Conservation (phyloP, 768 basidiomycete species). For the Daedaleopsis sinensis region DNA sequence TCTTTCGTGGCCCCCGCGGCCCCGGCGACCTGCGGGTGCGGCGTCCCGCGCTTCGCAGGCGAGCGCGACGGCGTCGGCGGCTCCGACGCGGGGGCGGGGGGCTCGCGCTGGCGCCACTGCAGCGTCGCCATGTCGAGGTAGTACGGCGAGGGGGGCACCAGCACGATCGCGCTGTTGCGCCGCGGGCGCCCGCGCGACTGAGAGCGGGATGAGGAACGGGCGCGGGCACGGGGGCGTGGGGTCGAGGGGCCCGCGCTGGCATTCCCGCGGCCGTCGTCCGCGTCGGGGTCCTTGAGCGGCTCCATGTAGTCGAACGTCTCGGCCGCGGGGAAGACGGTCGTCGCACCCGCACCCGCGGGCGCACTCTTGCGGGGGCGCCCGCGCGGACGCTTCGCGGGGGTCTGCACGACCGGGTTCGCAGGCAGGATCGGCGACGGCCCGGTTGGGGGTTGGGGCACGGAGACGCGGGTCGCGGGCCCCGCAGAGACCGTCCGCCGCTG, state of each 20-base stretch:
- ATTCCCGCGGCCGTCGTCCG: background rate
- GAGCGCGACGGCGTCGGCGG: background rate
- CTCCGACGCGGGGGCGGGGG: background rate
- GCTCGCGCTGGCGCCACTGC: conserved; percentile 12
- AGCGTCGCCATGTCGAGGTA: conserved; percentile 15
- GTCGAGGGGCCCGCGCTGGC: background rate
- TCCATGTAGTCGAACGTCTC: conserved; percentile 9
- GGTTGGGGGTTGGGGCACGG: background rate
- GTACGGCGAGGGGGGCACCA: background rate
- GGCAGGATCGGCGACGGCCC: background rate
- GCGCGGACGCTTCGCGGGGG: conserved; percentile 3
- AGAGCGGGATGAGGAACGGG: background rate
- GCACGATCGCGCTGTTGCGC: conserved; percentile 5
- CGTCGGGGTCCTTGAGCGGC: conserved; percentile 11
- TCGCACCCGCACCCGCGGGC: background rate
- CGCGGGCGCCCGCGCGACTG: conserved; percentile 4
- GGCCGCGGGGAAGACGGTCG: background rate
- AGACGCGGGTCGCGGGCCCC: background rate
- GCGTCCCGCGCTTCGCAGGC: background rate
- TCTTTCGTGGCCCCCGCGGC: background rate
- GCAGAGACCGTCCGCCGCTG: background rate
- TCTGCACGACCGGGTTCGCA: background rate
- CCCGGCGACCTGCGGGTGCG: background rate
- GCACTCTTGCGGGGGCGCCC: conserved; percentile 14
- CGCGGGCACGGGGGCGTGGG: background rate